Evolutionary conservation across 129 eudicot genomes (phyloP).

Genomic region (Oenanthe sinensis): DNA sequence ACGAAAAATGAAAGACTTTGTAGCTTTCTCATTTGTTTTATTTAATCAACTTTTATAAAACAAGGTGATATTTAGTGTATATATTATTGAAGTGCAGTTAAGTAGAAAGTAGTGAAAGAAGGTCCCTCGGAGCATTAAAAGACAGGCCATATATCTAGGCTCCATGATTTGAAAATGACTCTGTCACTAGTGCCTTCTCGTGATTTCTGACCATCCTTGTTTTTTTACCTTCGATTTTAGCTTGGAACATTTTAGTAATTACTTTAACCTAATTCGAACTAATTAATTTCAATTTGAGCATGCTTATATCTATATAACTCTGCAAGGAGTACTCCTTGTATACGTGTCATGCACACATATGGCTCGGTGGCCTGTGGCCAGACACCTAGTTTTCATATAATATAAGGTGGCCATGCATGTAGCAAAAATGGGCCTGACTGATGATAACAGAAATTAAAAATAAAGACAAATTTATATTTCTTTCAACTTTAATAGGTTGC

Average conservation of each 20-base stretch:
- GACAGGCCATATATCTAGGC: neutral
- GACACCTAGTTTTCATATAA: neutral
- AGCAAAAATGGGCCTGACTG: neutral
- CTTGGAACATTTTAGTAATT: too few species aligned
- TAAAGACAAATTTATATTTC: neutral
- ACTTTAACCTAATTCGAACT: too few species aligned
- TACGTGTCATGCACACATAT: too few species aligned
- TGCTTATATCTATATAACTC: too few species aligned
- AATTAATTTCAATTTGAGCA: too few species aligned
- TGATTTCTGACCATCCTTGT: constrained; percentile 9
- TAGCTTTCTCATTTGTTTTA: constrained; percentile 54
- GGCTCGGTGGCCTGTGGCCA: neutral
- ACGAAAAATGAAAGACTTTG: constrained; percentile 40
- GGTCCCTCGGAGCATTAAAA: constrained; percentile 9
- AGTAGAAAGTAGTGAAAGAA: neutral
- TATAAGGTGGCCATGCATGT: neutral
- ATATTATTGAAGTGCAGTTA: constrained; percentile 7
- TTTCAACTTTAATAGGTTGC: neutral
- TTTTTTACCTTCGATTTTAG: constrained; percentile 7
- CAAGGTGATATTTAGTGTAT: neutral
- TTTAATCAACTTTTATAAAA: neutral
- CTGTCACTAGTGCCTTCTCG: constrained; percentile 4
- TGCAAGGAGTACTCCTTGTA: too few species aligned
- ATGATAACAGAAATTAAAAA: neutral
- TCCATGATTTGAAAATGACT: constrained; percentile 8